Percentiles rank a stretch among this genome's conserved stretches.
Conservation (phyloP, 2,329 filamentous ascomycete species). For the Pseudogymnoascus sp. region DNA sequence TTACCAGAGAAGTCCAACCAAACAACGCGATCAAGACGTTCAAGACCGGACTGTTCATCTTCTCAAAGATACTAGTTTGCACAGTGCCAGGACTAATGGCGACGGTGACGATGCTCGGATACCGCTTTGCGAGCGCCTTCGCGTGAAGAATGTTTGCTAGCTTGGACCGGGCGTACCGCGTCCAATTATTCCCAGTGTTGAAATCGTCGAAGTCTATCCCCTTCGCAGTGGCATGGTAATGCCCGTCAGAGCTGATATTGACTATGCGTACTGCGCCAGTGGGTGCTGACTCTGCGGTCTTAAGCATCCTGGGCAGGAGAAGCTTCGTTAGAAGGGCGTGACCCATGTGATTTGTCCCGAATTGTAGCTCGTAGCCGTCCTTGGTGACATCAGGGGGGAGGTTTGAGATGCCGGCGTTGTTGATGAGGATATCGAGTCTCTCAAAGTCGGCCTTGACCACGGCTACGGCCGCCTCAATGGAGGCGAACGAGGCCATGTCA, state of each 20-base stretch:
- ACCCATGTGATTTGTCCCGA: slow-evolving; percentile 45
- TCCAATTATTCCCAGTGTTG: slow-evolving; percentile 8
- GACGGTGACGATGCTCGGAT: slow-evolving; percentile 31
- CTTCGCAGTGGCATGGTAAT: neutral
- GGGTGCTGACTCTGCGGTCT: neutral
- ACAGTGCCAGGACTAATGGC: slow-evolving; percentile 38
- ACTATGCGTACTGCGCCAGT: neutral
- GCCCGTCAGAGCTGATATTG: neutral
- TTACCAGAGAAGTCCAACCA: neutral
- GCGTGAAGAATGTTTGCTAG: slow-evolving; percentile 18
- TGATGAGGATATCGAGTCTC: slow-evolving; percentile 35
- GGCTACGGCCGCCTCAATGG: neutral
- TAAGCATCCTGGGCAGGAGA: slow-evolving; percentile 35
- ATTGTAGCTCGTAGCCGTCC: slow-evolving; percentile 43
- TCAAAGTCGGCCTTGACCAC: slow-evolving; percentile 16
- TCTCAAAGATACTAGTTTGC: neutral
- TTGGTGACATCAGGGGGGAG: slow-evolving; percentile 1
- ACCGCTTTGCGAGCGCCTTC: slow-evolving; percentile 13
- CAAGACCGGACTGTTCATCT: neutral
- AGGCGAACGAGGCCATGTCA: neutral
- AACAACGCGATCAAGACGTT: neutral
- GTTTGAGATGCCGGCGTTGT: slow-evolving; percentile 35
- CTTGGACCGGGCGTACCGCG: slow-evolving; percentile 20
- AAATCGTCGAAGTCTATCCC: slow-evolving; percentile 16
- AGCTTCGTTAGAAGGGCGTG: slow-evolving; percentile 49